Evolutionary conservation across 2,329 filamentous ascomycete genomes (phyloP).

Genomic region (Acrodontium crateriforme): DNA sequence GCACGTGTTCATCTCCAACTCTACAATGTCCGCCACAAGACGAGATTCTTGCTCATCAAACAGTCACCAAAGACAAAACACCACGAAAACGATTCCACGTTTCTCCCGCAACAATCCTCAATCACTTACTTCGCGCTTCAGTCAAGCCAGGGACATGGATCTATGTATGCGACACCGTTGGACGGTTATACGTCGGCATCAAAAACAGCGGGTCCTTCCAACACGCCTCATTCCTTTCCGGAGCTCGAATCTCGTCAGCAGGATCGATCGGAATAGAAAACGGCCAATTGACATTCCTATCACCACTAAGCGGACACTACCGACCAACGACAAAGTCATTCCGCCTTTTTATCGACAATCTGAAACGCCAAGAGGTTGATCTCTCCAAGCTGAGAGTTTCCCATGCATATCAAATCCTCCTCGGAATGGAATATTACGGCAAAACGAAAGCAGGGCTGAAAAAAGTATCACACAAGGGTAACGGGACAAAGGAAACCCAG

Average conservation of each 20-base stretch:
- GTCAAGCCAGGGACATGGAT: slow-evolving; percentile 85
- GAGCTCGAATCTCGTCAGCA: slow-evolving; percentile 65
- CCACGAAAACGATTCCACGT: slow-evolving; percentile 48
- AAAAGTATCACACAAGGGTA: slow-evolving; percentile 36
- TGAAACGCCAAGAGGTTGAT: slow-evolving; percentile 61
- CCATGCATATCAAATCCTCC: slow-evolving; percentile 63
- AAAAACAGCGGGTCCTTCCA: slow-evolving; percentile 79
- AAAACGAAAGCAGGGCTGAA: slow-evolving; percentile 54
- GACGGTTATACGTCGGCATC: slow-evolving; percentile 76
- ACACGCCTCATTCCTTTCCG: slow-evolving; percentile 81
- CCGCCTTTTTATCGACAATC: slow-evolving; percentile 57
- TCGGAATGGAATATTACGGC: slow-evolving; percentile 67
- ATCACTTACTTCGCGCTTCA: slow-evolving; percentile 61
- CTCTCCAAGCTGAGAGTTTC: slow-evolving; percentile 65
- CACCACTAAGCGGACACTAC: slow-evolving; percentile 62
- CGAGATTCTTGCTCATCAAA: slow-evolving; percentile 1
- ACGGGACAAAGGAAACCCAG: slow-evolving; percentile 30
- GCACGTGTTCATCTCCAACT: slow-evolving; percentile 32
- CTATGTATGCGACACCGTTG: slow-evolving; percentile 74
- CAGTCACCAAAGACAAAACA: slow-evolving; percentile 34
- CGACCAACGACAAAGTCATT: slow-evolving; percentile 72
- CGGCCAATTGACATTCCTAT: slow-evolving; percentile 59
- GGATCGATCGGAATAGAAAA: slow-evolving; percentile 73
- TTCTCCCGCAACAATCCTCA: slow-evolving; percentile 59
- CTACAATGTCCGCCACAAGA: no score